Percentiles rank a stretch among this genome's conserved stretches.
These are phyloP conservation scores for Aotearoamyces nothofagi DNA, from an alignment of 2,329 filamentous ascomycete genomes.

Conservation along the genomic window DNA sequence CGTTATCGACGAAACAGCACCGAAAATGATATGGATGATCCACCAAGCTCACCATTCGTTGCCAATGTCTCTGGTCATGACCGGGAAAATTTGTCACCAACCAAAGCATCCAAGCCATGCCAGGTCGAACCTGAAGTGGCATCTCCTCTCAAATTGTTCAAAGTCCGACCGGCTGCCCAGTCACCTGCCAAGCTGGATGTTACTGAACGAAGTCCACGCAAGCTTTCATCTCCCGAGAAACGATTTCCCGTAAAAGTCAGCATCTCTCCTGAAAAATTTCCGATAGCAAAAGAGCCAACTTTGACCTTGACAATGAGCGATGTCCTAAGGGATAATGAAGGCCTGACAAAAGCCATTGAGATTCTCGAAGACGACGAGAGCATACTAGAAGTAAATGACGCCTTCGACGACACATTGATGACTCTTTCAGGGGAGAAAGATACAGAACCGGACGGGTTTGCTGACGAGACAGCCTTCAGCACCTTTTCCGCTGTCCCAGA, in stretches of 20 bases:
- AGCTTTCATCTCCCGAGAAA: conserved; percentile 33
- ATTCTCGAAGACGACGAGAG: conserved; percentile 39
- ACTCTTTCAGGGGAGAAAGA: conserved; percentile 18
- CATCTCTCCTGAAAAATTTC: conserved; percentile 19
- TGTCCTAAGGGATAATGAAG: conserved; percentile 36
- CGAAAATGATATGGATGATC: conserved; percentile 12
- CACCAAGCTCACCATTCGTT: conserved; percentile 17
- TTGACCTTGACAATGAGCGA: conserved; percentile 27
- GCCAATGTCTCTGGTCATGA: conserved; percentile 11
- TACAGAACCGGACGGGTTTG: conserved; percentile 17
- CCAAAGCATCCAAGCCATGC: conserved; percentile 12
- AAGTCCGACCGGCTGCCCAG: conserved; percentile 13
- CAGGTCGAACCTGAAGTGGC: conserved; percentile 12
- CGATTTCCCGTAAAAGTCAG: conserved; percentile 41
- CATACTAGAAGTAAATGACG: conserved; percentile 15
- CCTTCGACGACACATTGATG: conserved; percentile 14
- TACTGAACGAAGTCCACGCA: conserved; percentile 26
- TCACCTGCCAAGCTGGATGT: conserved; percentile 10
- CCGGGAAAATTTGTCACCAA: conserved; percentile 16
- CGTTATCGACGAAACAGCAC: conserved; percentile 4
- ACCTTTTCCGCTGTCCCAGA: conserved; percentile 81
- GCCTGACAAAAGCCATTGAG: conserved; percentile 41
- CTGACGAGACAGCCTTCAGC: conserved; percentile 39
- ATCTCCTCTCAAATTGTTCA: conserved; percentile 16
- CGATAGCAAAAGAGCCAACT: conserved; percentile 8